Percentiles rank a stretch among this genome's conserved stretches.
phyloP scores from a whole-genome alignment of 2,329 filamentous ascomycete genomes.

The Penicillium occitanis region DNA sequence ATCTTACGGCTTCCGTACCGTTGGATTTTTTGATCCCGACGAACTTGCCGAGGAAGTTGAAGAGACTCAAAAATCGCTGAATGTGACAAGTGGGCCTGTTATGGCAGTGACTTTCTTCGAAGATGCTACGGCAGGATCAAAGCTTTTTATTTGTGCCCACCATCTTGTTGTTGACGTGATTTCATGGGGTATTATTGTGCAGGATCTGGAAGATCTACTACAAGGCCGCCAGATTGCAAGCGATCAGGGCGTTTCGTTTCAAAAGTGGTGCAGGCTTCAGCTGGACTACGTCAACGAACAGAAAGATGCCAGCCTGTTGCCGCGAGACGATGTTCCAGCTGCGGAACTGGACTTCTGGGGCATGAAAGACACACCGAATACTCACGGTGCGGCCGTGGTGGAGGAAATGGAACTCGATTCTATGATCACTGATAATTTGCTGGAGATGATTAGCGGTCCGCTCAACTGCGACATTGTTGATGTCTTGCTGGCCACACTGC shows the following conservation, averaged over 20 bases:
- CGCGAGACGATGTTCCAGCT: conserved; percentile 20
- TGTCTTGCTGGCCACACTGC: conserved; percentile 25
- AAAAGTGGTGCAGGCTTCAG: conserved; percentile 23
- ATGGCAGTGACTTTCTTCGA: conserved; percentile 15
- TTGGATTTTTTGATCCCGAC: conserved; percentile 12
- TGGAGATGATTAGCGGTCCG: conserved; percentile 18
- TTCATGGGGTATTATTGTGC: conserved; percentile 28
- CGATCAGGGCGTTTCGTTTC: conserved; percentile 19
- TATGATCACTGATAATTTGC: conserved; percentile 18
- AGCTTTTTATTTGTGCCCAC: conserved; percentile 25
- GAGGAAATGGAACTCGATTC: conserved; percentile 20
- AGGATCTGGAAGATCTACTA: conserved; percentile 26
- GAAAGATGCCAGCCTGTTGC: neutral
- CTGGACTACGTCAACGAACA: conserved; percentile 16
- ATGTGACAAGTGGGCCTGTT: conserved; percentile 19
- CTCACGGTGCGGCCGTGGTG: conserved; percentile 11
- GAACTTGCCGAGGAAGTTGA: conserved; percentile 18
- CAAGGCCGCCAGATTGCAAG: neutral
- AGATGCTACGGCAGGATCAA: neutral
- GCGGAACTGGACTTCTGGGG: conserved; percentile 58
- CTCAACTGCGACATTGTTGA: conserved; percentile 27
- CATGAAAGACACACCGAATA: conserved; percentile 14
- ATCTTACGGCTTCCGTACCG: conserved; percentile 14
- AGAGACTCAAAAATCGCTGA: conserved; percentile 16
- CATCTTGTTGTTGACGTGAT: conserved; percentile 29